These are phyloP conservation scores for Calcarisporium arbuscula DNA, from an alignment of 2,329 filamentous ascomycete species.

Conservation along the genomic window DNA sequence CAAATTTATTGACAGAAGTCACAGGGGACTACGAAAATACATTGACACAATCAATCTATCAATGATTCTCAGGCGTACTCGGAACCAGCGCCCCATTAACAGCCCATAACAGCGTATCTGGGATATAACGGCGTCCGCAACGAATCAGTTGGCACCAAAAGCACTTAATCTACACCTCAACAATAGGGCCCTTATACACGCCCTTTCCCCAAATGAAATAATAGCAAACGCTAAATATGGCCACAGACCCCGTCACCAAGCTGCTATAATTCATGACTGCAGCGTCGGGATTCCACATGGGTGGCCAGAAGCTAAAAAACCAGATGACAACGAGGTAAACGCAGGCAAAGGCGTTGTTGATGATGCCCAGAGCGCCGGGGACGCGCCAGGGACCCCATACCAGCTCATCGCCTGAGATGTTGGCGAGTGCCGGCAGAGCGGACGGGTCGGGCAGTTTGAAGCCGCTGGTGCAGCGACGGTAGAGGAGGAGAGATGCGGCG, in stretches of 20 bases:
- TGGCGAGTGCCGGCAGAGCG: constrained; percentile 20
- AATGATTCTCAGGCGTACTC: too few species aligned
- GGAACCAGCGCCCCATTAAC: too few species aligned
- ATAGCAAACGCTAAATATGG: constrained; percentile 40
- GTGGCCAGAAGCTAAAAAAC: constrained; percentile 51
- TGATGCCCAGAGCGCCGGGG: constrained; percentile 41
- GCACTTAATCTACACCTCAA: constrained; percentile 15
- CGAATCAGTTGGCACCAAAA: neutral
- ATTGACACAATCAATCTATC: too few species aligned
- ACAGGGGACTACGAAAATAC: too few species aligned
- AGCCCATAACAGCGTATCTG: too few species aligned
- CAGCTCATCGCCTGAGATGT: constrained; percentile 21
- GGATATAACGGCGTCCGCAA: too few species aligned
- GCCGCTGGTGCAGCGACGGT: constrained; percentile 20
- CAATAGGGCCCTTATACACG: constrained; percentile 39
- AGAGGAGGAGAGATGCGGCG: constrained; percentile 19
- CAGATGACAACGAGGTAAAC: constrained; percentile 46
- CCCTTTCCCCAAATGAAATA: constrained; percentile 35
- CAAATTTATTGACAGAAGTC: too few species aligned
- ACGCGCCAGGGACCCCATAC: constrained; percentile 52
- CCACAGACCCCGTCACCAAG: constrained; percentile 33
- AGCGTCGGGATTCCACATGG: constrained; percentile 15
- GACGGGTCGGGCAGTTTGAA: constrained; percentile 17
- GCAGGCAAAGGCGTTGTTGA: constrained; percentile 49
- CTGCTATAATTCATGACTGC: constrained; percentile 42